These are phyloP conservation scores for Aspergillus aculeatus DNA, from an alignment of 2,329 filamentous ascomycete species.

Conservation along the genomic window DNA sequence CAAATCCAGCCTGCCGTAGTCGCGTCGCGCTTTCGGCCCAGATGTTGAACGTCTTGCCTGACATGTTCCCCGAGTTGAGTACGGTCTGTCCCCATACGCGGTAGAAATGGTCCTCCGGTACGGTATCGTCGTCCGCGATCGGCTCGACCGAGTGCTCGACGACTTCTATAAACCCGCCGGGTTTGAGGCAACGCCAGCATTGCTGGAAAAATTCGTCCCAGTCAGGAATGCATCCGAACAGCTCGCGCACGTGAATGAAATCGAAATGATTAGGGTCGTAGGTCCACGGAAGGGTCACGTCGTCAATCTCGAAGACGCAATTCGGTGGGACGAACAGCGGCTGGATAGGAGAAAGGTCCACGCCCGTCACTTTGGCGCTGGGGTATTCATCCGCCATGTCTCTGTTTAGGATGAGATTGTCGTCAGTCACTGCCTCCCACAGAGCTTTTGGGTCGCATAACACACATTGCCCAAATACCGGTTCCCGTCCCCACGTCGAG, in stretches of 20 bases:
- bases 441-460: neutral
- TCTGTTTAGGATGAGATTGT: constrained; percentile 12
- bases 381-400: constrained; percentile 39
- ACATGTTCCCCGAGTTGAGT: constrained; percentile 16
- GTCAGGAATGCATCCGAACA: constrained; percentile 48
- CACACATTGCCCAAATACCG: constrained; percentile 25
- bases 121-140: constrained; percentile 20
- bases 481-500: constrained; percentile 28
- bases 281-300: constrained; percentile 39
- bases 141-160: constrained; percentile 37
- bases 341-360: constrained; percentile 52
- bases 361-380: constrained; percentile 46
- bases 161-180: constrained; percentile 42
- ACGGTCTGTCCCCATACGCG: constrained; percentile 19
- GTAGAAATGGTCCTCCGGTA: constrained; percentile 20
- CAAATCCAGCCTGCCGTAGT: constrained; percentile 28
- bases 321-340: constrained; percentile 49
- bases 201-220: constrained; percentile 44
- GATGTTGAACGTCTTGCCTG: constrained; percentile 33
- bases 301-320: constrained; percentile 50
- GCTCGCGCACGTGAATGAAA: constrained; percentile 48
- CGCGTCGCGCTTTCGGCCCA: constrained; percentile 23
- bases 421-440: neutral
- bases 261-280: constrained; percentile 39
- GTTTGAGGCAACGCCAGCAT: constrained; percentile 23